Conservation (phyloP, 441 rosid species). For the Daphne laureola region DNA sequence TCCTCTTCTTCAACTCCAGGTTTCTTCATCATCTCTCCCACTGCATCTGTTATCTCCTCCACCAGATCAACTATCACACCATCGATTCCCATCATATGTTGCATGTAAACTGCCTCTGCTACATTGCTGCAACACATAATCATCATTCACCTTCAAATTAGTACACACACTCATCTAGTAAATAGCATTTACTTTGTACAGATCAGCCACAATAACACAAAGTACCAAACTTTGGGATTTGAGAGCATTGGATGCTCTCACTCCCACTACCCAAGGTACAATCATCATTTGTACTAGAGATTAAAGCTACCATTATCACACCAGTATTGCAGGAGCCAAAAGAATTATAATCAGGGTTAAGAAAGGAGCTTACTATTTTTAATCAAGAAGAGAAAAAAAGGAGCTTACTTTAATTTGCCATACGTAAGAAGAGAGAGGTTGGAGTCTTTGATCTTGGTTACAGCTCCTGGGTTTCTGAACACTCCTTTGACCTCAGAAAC, state of each 20-base stretch:
- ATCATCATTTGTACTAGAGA: too few relatives aligned
- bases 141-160: neutral
- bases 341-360: too few relatives aligned
- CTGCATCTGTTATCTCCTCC: slow-evolving; percentile 62
- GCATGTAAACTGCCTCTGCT: slow-evolving; percentile 76
- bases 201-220: too few relatives aligned
- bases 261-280: too few relatives aligned
- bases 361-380: slow-evolving; percentile 35
- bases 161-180: neutral
- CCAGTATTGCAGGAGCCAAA: too few relatives aligned
- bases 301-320: too few relatives aligned
- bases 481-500: slow-evolving; percentile 82
- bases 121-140: slow-evolving; percentile 44
- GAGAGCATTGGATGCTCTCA: too few relatives aligned
- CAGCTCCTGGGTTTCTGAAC: slow-evolving; percentile 57
- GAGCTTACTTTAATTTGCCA: slow-evolving; percentile 66
- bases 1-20: slow-evolving; percentile 16
- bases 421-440: slow-evolving; percentile 72
- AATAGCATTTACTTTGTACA: too few relatives aligned
- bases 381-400: neutral
- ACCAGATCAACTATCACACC: slow-evolving; percentile 88
- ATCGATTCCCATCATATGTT: slow-evolving; percentile 77
- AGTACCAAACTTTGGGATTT: too few relatives aligned
- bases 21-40: slow-evolving; percentile 48
- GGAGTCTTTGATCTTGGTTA: slow-evolving; percentile 68